phyloP scores from a whole-genome alignment of 1,284 basidiomycete species.

The Apiotrichum gracile region DNA sequence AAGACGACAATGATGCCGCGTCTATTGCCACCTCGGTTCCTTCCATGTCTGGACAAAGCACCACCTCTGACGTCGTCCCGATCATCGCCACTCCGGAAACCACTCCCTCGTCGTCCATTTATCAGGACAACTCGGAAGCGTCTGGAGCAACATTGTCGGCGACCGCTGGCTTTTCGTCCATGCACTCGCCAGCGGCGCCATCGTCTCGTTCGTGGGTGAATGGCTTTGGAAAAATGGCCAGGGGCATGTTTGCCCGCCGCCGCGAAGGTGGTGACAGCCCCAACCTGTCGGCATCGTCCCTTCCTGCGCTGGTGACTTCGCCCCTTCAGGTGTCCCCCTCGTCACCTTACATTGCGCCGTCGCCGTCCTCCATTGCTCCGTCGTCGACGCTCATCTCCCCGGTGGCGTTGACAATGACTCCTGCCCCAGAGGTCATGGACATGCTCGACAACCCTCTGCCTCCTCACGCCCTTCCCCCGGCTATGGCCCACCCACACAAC shows the following conservation, averaged over 20 bases:
- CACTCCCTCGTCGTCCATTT: conserved; percentile 15
- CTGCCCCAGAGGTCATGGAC: conserved; percentile 14
- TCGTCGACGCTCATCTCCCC: conserved; percentile 7
- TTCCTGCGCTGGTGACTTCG: conserved; percentile 1
- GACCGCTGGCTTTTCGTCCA: neutral
- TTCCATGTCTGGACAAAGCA: conserved; percentile 10
- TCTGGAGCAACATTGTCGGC: neutral
- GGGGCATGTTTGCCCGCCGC: conserved; percentile 23
- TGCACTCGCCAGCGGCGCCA: conserved; percentile 1
- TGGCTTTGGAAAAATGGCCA: conserved; percentile 36
- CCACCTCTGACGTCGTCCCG: conserved; percentile 1
- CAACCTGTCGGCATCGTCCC: neutral
- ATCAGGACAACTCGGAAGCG: conserved; percentile 5
- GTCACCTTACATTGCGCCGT: conserved; percentile 12
- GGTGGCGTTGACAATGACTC: conserved; percentile 13
- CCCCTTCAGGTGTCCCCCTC: conserved; percentile 7
- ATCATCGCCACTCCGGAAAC: conserved; percentile 12
- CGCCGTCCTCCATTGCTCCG: conserved; percentile 5
- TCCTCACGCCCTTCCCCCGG: conserved; percentile 13
- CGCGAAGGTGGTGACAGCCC: conserved; percentile 19
- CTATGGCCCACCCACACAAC: conserved; percentile 16
- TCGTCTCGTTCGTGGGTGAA: conserved; percentile 32
- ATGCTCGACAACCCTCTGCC: conserved; percentile 14
- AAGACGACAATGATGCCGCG: conserved; percentile 10
- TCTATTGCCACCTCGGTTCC: conserved; percentile 16